A percentile compares a stretch with the other conserved stretches of the same genome.
phyloP scores from a whole-genome alignment of 2,329 filamentous ascomycete genomes.

The Sarocladium strictum region DNA sequence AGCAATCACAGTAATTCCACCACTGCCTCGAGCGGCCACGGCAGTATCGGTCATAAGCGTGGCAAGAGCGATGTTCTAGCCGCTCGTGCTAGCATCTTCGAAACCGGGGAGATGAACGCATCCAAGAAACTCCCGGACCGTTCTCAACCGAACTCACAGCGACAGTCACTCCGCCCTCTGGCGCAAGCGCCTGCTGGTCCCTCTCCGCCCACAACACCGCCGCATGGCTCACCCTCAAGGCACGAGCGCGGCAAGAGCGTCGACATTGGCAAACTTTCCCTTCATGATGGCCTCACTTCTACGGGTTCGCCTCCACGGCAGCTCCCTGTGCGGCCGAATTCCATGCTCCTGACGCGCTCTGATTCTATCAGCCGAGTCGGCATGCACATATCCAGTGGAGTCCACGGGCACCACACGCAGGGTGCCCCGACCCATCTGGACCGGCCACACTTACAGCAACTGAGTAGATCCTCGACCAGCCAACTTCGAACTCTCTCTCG shows the following conservation, averaged over 20 bases:
- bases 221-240: slow-evolving; percentile 8
- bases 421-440: slow-evolving; percentile 37
- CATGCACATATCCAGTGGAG: neutral
- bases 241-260: slow-evolving; percentile 58
- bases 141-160: slow-evolving; percentile 63
- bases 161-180: slow-evolving; percentile 71
- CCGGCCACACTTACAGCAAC: slow-evolving; percentile 68
- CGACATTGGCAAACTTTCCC: slow-evolving; percentile 51
- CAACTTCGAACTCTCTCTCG: slow-evolving; percentile 84
- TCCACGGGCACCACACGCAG: slow-evolving; percentile 21
- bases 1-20: slow-evolving; percentile 62
- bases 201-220: slow-evolving; percentile 29
- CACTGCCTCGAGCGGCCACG: slow-evolving; percentile 55
- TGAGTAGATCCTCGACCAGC: slow-evolving; percentile 84
- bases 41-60: slow-evolving; percentile 53
- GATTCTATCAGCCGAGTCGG: slow-evolving; percentile 41
- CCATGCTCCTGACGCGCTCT: slow-evolving; percentile 53
- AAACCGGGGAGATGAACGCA: slow-evolving; percentile 29
- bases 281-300: slow-evolving; percentile 36
- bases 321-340: slow-evolving; percentile 47
- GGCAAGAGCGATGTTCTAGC: slow-evolving; percentile 66
- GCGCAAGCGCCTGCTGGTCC: slow-evolving; percentile 54
- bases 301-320: slow-evolving; percentile 32
- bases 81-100: slow-evolving; percentile 42
- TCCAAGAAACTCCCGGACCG: slow-evolving; percentile 41